A percentile compares a stretch with the other conserved stretches of the same genome.
phyloP scores from a whole-genome alignment of 345 rosid genomes.

The Arabidopsis suecica region DNA sequence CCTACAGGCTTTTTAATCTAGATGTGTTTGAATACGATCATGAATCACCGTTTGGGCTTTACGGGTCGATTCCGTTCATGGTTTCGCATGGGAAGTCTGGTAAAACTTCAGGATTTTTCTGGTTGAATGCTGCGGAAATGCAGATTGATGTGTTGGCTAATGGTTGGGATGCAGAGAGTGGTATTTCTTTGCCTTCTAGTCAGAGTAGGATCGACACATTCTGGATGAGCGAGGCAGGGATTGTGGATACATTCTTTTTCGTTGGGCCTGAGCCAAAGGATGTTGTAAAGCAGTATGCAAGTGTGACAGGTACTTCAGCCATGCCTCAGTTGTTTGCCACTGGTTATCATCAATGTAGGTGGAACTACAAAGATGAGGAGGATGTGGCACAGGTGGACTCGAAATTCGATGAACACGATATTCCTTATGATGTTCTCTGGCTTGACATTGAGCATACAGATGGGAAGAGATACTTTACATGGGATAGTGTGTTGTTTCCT shows the following conservation, averaged over 20 bases:
- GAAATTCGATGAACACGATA: conserved; percentile 93
- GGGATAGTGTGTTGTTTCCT: conserved; percentile 85
- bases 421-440: conserved; percentile 98
- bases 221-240: conserved; percentile 99
- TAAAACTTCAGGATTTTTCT: conserved; percentile 80
- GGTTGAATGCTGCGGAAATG: conserved; percentile 99
- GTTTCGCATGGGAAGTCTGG: conserved; percentile 81
- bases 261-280: conserved; percentile 91
- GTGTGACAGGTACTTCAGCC: conserved; percentile 79
- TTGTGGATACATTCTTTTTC: conserved; percentile 92
- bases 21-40: conserved; percentile 89
- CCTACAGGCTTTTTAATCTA: conserved; percentile 84
- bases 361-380: conserved; percentile 99
- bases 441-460: conserved; percentile 97
- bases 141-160: conserved; percentile 91
- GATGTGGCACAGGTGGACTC: conserved; percentile 95
- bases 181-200: conserved; percentile 62
- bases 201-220: conserved; percentile 76
- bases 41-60: conserved; percentile 97
- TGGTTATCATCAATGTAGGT: conserved; percentile 96
- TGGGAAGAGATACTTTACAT: conserved; percentile 91
- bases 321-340: conserved; percentile 94
- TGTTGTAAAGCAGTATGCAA: conserved; percentile 80
- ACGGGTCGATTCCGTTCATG: conserved; percentile 96
- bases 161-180: conserved; percentile 90